Conservation (phyloP, 1,284 basidiomycete species). For the Fistulinella staudtii region DNA sequence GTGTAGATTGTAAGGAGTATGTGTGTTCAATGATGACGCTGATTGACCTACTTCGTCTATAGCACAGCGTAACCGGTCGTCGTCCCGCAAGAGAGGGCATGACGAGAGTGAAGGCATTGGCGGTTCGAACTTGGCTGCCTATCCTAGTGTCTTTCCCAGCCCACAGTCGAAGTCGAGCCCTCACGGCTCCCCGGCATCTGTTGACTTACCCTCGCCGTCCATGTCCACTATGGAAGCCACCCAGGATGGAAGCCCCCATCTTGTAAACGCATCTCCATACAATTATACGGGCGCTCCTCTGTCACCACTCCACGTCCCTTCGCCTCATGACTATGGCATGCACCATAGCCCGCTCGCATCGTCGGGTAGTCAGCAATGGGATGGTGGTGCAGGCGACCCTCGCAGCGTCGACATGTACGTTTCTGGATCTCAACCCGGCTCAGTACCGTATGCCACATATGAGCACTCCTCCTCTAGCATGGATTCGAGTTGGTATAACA, state of each 20-base stretch:
- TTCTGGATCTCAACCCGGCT: constrained; percentile 36
- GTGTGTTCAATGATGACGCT: constrained; percentile 5
- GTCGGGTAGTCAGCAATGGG: constrained; percentile 42
- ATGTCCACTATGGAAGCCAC: constrained; percentile 41
- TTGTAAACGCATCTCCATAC: constrained; percentile 35
- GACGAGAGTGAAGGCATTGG: constrained; percentile 55
- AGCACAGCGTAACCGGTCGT: constrained; percentile 66
- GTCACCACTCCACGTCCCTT: constrained; percentile 45
- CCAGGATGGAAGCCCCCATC: constrained; percentile 44
- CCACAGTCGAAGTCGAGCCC: constrained; percentile 52
- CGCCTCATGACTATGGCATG: constrained; percentile 54
- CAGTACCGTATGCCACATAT: constrained; percentile 37
- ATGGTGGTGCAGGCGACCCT: constrained; percentile 35
- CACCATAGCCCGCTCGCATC: constrained; percentile 41
- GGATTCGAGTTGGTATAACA: constrained; percentile 45
- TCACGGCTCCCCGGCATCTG: constrained; percentile 73
- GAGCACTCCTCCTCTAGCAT: constrained; percentile 41
- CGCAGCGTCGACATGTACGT: constrained; percentile 42
- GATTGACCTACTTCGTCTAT: constrained; percentile 30
- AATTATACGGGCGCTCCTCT: constrained; percentile 45
- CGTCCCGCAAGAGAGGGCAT: constrained; percentile 66
- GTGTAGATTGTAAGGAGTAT: constrained; percentile 57
- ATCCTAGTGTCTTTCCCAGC: constrained; percentile 51
- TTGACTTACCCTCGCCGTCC: constrained; percentile 63
- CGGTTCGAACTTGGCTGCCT: constrained; percentile 35